Conservation (phyloP, 495 filamentous ascomycete species). For the Xylaria longipes region DNA sequence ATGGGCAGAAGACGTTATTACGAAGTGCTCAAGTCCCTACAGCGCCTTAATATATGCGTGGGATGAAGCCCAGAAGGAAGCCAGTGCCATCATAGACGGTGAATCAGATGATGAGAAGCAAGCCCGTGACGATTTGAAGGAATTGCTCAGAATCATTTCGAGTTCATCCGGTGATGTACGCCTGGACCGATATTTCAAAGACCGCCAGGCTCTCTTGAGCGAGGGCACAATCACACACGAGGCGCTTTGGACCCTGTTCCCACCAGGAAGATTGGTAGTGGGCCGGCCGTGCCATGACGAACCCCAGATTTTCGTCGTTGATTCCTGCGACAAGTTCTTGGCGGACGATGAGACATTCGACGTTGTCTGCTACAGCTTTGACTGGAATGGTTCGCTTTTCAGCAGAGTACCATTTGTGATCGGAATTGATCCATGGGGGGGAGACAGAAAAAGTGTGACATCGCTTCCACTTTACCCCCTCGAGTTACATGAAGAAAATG, state of each 20-base stretch:
- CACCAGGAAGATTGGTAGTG: constrained; percentile 16
- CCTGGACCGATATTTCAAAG: constrained; percentile 16
- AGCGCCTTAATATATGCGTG: constrained; percentile 8
- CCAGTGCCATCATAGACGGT: neutral
- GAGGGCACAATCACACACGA: constrained; percentile 6
- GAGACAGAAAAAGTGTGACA: constrained; percentile 7
- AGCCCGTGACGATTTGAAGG: constrained; percentile 9
- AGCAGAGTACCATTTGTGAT: constrained; percentile 2
- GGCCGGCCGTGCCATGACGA: constrained; percentile 11
- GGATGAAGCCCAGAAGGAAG: constrained; percentile 18
- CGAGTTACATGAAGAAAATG: neutral
- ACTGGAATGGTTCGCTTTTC: constrained; percentile 3
- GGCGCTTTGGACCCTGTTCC: constrained; percentile 14
- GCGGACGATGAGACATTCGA: neutral
- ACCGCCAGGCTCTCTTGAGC: neutral
- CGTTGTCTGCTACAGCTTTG: constrained; percentile 14
- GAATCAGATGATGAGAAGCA: constrained; percentile 17
- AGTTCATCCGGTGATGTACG: constrained; percentile 15
- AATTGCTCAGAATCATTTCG: constrained; percentile 14
- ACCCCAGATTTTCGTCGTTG: neutral
- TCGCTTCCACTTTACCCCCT: constrained; percentile 12
- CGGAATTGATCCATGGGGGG: neutral
- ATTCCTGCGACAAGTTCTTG: neutral
- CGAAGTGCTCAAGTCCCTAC: constrained; percentile 11
- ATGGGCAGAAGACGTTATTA: constrained; percentile 6